Percentiles rank a stretch among this genome's conserved stretches.
These are phyloP conservation scores for Hymenoscyphus scutula DNA, from an alignment of 2,329 filamentous ascomycete species.

Conservation along the genomic window DNA sequence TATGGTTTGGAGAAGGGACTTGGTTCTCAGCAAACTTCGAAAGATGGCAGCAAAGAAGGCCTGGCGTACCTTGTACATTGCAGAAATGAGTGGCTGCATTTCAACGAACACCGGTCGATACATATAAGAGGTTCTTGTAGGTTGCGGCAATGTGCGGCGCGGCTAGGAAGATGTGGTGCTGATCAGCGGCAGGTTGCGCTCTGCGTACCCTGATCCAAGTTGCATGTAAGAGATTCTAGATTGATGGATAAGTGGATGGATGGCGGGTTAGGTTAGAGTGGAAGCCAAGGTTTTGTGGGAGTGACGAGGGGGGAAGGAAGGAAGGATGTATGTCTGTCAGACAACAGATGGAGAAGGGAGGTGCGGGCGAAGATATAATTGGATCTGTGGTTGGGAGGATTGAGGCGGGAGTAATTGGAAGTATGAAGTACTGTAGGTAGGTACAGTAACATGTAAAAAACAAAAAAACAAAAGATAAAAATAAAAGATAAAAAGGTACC, in stretches of 20 bases:
- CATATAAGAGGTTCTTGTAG: slow-evolving; percentile 26
- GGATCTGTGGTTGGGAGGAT: background rate
- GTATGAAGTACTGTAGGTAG: too few species aligned
- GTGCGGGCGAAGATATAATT: background rate
- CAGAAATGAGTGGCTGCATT: slow-evolving; percentile 52
- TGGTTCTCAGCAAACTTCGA: slow-evolving; percentile 58
- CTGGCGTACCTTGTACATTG: slow-evolving; percentile 57
- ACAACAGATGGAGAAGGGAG: background rate
- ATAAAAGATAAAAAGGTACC: slow-evolving; percentile 6
- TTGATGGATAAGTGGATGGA: too few species aligned
- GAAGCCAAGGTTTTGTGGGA: slow-evolving; percentile 8
- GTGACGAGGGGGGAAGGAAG: background rate
- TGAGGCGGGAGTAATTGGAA: background rate
- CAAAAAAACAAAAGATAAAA: too few species aligned
- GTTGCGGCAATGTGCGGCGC: slow-evolving; percentile 25
- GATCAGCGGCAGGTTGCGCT: slow-evolving; percentile 20
- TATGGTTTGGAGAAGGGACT: slow-evolving; percentile 56
- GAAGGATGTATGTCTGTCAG: slow-evolving; percentile 4
- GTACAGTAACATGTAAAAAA: slow-evolving; percentile 29
- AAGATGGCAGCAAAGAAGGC: slow-evolving; percentile 53
- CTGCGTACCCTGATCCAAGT: slow-evolving; percentile 22
- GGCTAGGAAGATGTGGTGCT: slow-evolving; percentile 22
- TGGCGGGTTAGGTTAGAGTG: slow-evolving; percentile 6
- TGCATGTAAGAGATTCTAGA: slow-evolving; percentile 17
- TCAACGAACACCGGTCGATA: slow-evolving; percentile 34